Evolutionary conservation across 371 early-diverging fungal species (phyloP).

Genomic region (Mortierella sp.): DNA sequence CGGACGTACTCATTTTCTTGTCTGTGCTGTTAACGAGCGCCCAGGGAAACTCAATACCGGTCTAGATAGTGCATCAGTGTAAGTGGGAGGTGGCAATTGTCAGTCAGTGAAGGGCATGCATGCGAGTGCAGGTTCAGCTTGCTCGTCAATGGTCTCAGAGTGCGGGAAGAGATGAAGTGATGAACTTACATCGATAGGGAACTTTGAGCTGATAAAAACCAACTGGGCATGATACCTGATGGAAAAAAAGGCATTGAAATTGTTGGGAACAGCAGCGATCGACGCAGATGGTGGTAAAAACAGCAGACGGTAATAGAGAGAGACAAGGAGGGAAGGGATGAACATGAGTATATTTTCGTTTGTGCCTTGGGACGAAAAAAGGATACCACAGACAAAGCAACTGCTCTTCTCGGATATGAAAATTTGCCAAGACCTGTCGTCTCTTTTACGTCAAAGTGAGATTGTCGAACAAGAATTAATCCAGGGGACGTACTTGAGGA

Average conservation of each 20-base stretch:
- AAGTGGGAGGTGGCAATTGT: constrained; percentile 21
- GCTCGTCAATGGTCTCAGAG: neutral
- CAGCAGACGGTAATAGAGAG: neutral
- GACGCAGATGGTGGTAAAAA: neutral
- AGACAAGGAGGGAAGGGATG: neutral
- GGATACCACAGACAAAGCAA: neutral
- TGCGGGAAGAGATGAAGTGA: neutral
- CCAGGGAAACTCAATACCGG: constrained; percentile 82
- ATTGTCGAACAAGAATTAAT: neutral
- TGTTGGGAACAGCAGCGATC: neutral
- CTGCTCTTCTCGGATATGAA: neutral
- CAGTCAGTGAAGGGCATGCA: neutral
- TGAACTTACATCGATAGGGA: constrained; percentile 82
- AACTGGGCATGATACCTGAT: constrained; percentile 87
- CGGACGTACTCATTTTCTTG: constrained; percentile 43
- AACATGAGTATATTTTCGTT: neutral
- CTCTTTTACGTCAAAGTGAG: neutral
- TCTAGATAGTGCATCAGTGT: constrained; percentile 52
- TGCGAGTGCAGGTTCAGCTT: neutral
- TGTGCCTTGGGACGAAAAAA: neutral
- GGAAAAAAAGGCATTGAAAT: neutral
- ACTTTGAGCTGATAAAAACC: constrained; percentile 84
- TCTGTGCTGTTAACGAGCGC: constrained; percentile 62
- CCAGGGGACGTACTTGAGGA: constrained; percentile 72
- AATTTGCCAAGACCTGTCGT: constrained; percentile 10